phyloP scores from a whole-genome alignment of 1,284 basidiomycete species.

The Phellopilus nigrolimitatus region DNA sequence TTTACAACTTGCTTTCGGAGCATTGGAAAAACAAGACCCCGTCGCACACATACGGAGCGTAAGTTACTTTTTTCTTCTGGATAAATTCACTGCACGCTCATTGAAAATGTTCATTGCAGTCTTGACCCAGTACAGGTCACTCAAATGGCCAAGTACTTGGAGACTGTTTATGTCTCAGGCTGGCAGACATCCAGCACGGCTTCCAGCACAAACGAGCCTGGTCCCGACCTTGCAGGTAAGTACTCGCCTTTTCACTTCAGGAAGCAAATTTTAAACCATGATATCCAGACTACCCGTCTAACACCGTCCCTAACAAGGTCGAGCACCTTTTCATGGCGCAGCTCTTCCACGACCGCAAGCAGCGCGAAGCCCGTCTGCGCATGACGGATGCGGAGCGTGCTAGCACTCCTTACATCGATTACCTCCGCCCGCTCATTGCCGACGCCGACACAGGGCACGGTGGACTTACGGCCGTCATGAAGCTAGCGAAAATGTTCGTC shows the following conservation, averaged over 20 bases:
- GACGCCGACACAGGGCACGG: constrained; percentile 68
- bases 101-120: too few relatives aligned
- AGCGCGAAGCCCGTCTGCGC: constrained; percentile 69
- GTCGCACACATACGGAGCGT: constrained; percentile 97
- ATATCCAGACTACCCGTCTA: constrained; percentile 79
- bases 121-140: constrained; percentile 97
- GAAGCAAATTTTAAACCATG: constrained; percentile 1
- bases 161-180: constrained; percentile 97
- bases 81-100: too few relatives aligned
- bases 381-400: constrained; percentile 74
- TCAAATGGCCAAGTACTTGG: constrained; percentile 98
- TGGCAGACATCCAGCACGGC: constrained; percentile 96
- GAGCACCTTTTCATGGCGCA: constrained; percentile 87
- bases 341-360: constrained; percentile 85
- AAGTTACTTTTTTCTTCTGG: constrained; percentile 38
- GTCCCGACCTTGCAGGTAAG: constrained; percentile 92
- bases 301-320: constrained; percentile 91
- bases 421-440: constrained; percentile 63
- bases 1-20: constrained; percentile 66
- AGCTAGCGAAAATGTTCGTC: constrained; percentile 76
- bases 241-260: constrained; percentile 9
- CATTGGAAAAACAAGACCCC: constrained; percentile 71
- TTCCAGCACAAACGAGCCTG: constrained; percentile 90
- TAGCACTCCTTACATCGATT: constrained; percentile 56
- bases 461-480: constrained; percentile 60